phyloP scores from a whole-genome alignment of 1,139 yeast genomes.

The Pichia sp. region DNA sequence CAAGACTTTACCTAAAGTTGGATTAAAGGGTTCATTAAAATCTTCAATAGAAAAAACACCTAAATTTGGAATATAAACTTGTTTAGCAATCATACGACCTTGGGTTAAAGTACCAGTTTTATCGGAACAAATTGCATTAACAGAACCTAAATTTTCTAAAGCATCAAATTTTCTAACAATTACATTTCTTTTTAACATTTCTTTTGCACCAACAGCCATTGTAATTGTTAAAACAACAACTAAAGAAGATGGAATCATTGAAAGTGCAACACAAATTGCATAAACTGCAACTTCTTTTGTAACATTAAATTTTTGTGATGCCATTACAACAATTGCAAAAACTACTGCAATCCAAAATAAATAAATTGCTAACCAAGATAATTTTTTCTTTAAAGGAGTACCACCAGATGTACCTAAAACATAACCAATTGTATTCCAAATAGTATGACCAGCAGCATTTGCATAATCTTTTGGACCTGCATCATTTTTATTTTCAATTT shows the following conservation, averaged over 20 bases:
- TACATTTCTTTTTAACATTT: constrained; percentile 65
- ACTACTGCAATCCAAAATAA: constrained; percentile 67
- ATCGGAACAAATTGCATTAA: constrained; percentile 76
- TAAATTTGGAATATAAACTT: constrained; percentile 69
- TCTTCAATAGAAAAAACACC: constrained; percentile 60
- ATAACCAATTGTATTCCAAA: constrained; percentile 51
- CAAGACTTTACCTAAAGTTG: constrained; percentile 54
- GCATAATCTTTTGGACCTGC: constrained; percentile 43
- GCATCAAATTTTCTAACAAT: constrained; percentile 76
- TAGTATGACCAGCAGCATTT: constrained; percentile 40
- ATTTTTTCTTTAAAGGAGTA: constrained; percentile 64
- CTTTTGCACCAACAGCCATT: constrained; percentile 81
- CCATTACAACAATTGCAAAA: constrained; percentile 77
- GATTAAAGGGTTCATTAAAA: constrained; percentile 68
- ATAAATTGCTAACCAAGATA: constrained; percentile 64
- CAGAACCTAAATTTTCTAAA: constrained; percentile 73
- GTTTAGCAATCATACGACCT: constrained; percentile 70
- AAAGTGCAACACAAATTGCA: constrained; percentile 75
- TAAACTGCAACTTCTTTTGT: constrained; percentile 70
- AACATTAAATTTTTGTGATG: constrained; percentile 62
- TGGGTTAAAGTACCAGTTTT: constrained; percentile 79
- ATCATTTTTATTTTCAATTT: constrained; percentile 31
- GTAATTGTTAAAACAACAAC: constrained; percentile 78
- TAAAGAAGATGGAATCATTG: constrained; percentile 79
- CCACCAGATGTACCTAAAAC: constrained; percentile 72